Percentiles rank a stretch among this genome's conserved stretches.
Evolutionary conservation across 176 grass and related monocot species (phyloP).

Genomic region (Musa schizocarpa): DNA sequence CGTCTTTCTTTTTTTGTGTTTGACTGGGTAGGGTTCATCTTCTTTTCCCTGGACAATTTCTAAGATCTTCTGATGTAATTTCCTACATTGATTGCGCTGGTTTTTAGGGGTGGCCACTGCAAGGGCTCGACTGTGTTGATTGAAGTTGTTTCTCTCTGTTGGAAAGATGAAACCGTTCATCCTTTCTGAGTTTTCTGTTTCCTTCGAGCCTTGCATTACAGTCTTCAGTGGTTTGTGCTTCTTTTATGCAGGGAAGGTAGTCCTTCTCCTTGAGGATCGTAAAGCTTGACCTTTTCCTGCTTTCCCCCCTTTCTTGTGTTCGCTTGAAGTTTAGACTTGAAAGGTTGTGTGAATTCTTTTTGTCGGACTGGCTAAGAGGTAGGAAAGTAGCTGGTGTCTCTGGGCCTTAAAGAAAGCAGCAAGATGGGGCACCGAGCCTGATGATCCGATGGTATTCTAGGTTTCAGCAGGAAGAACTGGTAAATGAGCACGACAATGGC

Average conservation of each 20-base stretch:
- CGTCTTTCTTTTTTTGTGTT: too few relatives aligned
- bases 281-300: too few relatives aligned
- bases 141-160: neutral
- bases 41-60: neutral
- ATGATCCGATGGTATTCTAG: neutral
- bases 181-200: neutral
- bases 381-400: too few relatives aligned
- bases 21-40: neutral
- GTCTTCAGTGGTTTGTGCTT: neutral
- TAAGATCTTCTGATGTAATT: neutral
- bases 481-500: conserved; percentile 63
- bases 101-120: neutral
- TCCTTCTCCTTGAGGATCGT: too few relatives aligned
- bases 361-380: neutral
- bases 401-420: too few relatives aligned
- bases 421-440: too few relatives aligned
- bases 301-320: too few relatives aligned
- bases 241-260: too few relatives aligned
- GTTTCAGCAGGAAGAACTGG: neutral
- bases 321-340: too few relatives aligned
- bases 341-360: neutral
- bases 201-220: neutral
- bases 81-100: too few relatives aligned
- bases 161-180: neutral
- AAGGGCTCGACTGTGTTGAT: neutral